Evolutionary conservation across 164 flowering plant species (phyloP).

Genomic region (Aristolochia californica): DNA sequence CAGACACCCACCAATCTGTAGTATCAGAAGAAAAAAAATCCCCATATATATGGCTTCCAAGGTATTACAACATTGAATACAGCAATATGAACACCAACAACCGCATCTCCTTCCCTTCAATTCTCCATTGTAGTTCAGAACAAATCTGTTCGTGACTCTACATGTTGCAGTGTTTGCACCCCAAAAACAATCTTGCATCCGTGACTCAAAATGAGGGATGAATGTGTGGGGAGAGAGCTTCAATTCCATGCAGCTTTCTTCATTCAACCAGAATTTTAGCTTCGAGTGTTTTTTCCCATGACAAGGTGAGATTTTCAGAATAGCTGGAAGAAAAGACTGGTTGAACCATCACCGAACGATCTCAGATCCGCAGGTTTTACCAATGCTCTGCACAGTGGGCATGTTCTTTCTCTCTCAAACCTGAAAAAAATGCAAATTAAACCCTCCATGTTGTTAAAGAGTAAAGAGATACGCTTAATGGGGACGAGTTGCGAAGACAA

Average conservation of each 20-base stretch:
- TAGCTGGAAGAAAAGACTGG: conserved; percentile 77
- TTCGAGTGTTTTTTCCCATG: too few species aligned
- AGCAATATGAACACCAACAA: conserved; percentile 17
- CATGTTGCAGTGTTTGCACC: too few species aligned
- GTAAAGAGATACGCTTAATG: not conserved
- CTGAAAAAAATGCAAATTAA: conserved; percentile 22
- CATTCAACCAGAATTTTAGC: not conserved
- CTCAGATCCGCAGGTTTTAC: conserved; percentile 83
- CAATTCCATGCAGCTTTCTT: too few species aligned
- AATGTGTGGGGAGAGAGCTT: too few species aligned
- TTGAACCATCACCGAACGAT: conserved; percentile 87
- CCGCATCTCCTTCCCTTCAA: not conserved
- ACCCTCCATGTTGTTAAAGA: not conserved
- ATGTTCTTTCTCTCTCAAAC: conserved; percentile 98
- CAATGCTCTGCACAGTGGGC: conserved; percentile 91
- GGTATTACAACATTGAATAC: conserved; percentile 10
- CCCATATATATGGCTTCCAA: not conserved
- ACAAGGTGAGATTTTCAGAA: conserved; percentile 23
- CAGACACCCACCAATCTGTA: not conserved
- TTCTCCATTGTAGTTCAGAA: not conserved
- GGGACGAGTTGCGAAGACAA: not conserved
- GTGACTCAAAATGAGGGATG: too few species aligned
- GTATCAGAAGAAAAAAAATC: not conserved
- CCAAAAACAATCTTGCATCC: too few species aligned
- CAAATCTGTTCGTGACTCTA: not conserved